Evolutionary conservation across 768 basidiomycete species (phyloP).

Genomic region (Boletus coccyginus): DNA sequence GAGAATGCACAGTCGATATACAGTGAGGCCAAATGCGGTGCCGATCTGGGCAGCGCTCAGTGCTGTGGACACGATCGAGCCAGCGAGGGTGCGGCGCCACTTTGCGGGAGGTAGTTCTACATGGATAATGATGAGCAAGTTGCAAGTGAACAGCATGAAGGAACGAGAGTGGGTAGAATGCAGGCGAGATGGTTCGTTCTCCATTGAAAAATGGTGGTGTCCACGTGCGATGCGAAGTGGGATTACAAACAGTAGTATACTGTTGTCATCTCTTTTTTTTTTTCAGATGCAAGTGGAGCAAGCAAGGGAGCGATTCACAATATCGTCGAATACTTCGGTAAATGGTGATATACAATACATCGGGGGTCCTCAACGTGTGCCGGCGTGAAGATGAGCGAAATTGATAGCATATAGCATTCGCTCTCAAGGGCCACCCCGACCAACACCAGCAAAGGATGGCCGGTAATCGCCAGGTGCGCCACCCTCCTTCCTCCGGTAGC

Average conservation of each 20-base stretch:
- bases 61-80: constrained; percentile 80
- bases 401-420: constrained; percentile 31
- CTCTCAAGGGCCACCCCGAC: constrained; percentile 81
- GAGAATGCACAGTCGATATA: constrained; percentile 74
- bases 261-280: too few species aligned
- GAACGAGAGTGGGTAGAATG: constrained; percentile 11
- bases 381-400: not conserved
- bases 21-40: constrained; percentile 82
- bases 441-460: constrained; percentile 86
- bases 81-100: constrained; percentile 77
- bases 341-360: constrained; percentile 9
- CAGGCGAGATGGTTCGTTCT: constrained; percentile 15
- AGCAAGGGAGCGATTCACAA: constrained; percentile 32
- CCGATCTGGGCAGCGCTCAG: constrained; percentile 84
- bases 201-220: constrained; percentile 11
- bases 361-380: not conserved
- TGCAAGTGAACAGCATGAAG: constrained; percentile 33
- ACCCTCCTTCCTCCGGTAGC: constrained; percentile 85
- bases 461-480: constrained; percentile 87
- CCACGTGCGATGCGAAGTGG: constrained; percentile 17
- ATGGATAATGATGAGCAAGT: constrained; percentile 47
- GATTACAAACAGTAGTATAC: constrained; percentile 27
- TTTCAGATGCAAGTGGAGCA: too few species aligned
- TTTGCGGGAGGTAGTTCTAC: constrained; percentile 77
- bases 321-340: constrained; percentile 46